A percentile compares a stretch with the other conserved stretches of the same genome.
These are phyloP conservation scores for Candida anutae DNA, from an alignment of 1,139 yeast genomes.

Conservation along the genomic window DNA sequence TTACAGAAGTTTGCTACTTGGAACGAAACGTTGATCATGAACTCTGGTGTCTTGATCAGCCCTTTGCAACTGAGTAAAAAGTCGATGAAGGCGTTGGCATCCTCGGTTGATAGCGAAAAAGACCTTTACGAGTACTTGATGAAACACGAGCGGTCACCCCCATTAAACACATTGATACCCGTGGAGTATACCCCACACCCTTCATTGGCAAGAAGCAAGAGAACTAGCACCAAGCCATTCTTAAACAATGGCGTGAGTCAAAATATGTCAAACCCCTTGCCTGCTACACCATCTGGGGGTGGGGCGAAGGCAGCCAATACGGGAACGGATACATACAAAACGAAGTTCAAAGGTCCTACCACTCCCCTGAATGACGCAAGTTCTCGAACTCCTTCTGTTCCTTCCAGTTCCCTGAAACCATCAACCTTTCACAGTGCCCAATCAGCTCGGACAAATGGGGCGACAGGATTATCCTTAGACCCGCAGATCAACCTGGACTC, in stretches of 20 bases:
- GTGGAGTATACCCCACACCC: slow-evolving; percentile 78
- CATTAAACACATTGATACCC: slow-evolving; percentile 37
- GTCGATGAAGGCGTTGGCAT: slow-evolving; percentile 71
- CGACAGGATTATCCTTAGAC: background rate
- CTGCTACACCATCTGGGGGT: background rate
- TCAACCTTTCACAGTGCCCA: background rate
- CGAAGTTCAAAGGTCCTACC: background rate
- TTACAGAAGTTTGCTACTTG: slow-evolving; percentile 83
- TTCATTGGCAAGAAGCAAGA: slow-evolving; percentile 38
- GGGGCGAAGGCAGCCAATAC: background rate
- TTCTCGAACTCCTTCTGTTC: background rate
- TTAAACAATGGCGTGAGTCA: slow-evolving; percentile 16
- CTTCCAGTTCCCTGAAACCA: background rate
- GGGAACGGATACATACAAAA: background rate
- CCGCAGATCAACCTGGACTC: background rate
- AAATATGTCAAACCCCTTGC: background rate
- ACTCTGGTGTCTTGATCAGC: slow-evolving; percentile 73
- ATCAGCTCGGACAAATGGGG: background rate
- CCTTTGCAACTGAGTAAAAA: slow-evolving; percentile 45
- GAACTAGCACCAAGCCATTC: slow-evolving; percentile 28
- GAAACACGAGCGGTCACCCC: slow-evolving; percentile 35
- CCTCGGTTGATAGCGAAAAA: slow-evolving; percentile 72
- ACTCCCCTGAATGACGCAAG: background rate
- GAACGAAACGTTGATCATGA: slow-evolving; percentile 75
- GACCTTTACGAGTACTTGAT: slow-evolving; percentile 68